phyloP scores from a whole-genome alignment of 2,329 filamentous ascomycete species.

The Pseudogymnoascus destructans region DNA sequence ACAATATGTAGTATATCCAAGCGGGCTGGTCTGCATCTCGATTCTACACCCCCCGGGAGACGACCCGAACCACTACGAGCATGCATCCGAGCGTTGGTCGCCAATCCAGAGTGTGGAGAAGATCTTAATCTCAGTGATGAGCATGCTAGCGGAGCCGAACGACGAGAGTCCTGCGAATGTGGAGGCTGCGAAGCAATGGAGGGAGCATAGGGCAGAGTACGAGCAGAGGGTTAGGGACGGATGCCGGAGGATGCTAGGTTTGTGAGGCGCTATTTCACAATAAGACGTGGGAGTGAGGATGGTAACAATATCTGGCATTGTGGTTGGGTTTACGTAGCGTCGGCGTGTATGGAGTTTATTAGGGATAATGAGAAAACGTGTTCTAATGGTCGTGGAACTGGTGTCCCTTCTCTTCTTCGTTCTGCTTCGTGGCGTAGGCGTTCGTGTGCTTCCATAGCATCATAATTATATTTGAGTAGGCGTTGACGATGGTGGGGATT shows the following conservation, averaged over 20 bases:
- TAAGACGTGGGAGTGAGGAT: neutral
- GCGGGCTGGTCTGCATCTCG: slow-evolving; percentile 91
- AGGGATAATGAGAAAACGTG: neutral
- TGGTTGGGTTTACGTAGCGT: slow-evolving; percentile 3
- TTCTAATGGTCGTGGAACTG: no score
- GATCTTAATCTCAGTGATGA: slow-evolving; percentile 93
- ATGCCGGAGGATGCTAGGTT: slow-evolving; percentile 64
- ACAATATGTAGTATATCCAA: slow-evolving; percentile 59
- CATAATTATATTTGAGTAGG: neutral
- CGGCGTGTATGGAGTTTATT: neutral
- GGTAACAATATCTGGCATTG: neutral
- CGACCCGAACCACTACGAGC: slow-evolving; percentile 97
- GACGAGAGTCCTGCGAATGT: slow-evolving; percentile 95
- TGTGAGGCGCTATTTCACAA: slow-evolving; percentile 33
- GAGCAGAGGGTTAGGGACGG: slow-evolving; percentile 74
- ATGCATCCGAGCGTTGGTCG: slow-evolving; percentile 88
- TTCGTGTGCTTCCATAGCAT: no score
- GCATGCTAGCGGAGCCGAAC: slow-evolving; percentile 94
- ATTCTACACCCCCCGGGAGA: slow-evolving; percentile 94
- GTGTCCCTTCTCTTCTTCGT: no score
- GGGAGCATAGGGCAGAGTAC: slow-evolving; percentile 70
- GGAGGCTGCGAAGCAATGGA: slow-evolving; percentile 92
- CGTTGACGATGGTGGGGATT: neutral
- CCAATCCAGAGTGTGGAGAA: slow-evolving; percentile 97
- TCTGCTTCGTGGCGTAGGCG: no score